A percentile compares a stretch with the other conserved stretches of the same genome.
phyloP scores from a whole-genome alignment of 306 rosid genomes.

The Vigna trinervia region DNA sequence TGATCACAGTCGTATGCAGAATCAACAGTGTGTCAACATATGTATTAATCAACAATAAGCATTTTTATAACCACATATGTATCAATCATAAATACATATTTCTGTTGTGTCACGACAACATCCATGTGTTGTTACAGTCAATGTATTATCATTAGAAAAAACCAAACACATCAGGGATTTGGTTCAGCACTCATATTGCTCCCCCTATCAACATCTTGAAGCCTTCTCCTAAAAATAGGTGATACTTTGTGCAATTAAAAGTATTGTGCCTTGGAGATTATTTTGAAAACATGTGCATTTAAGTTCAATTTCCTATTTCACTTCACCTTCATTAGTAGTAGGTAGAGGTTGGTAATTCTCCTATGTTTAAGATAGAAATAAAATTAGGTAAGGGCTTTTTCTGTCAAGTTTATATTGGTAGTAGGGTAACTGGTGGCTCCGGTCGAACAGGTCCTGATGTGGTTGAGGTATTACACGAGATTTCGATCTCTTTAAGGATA shows the following conservation, averaged over 20 bases:
- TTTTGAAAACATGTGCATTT: background rate
- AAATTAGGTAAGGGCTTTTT: constrained; percentile 96
- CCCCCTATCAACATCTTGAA: background rate
- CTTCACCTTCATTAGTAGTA: constrained; percentile 35
- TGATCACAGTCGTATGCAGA: too few relatives aligned
- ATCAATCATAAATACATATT: too few relatives aligned
- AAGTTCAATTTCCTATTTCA: constrained; percentile 15
- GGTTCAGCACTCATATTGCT: too few relatives aligned
- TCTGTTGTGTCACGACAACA: too few relatives aligned
- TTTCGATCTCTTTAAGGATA: constrained; percentile 35
- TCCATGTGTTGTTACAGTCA: too few relatives aligned
- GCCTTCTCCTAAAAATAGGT: background rate
- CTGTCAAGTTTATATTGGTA: constrained; percentile 94
- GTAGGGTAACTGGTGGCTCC: constrained; percentile 82
- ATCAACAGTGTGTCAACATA: too few relatives aligned
- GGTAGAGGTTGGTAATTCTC: constrained; percentile 94
- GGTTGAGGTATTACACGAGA: constrained; percentile 63
- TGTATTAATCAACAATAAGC: too few relatives aligned
- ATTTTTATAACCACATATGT: too few relatives aligned
- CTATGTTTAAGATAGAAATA: constrained; percentile 82
- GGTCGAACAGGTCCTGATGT: constrained; percentile 83
- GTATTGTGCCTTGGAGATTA: background rate
- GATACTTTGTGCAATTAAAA: background rate
- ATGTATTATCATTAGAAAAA: too few relatives aligned
- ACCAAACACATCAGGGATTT: too few relatives aligned